A percentile compares a stretch with the other conserved stretches of the same genome.
Conservation (phyloP, 306 rosid species). For the Geum urbanum region DNA sequence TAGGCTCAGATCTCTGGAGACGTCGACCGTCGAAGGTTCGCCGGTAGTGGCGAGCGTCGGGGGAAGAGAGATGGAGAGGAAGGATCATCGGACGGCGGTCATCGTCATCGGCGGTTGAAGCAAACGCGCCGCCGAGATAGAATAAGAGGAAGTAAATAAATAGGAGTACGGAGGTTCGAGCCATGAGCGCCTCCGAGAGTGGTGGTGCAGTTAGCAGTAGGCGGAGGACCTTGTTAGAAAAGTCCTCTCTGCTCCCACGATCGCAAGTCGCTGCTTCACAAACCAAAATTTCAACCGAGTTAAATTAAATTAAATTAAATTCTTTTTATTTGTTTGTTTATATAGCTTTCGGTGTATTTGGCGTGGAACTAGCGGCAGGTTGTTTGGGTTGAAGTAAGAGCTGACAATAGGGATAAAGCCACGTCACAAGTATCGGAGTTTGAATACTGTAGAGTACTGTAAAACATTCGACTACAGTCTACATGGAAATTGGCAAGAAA, state of each 20-base stretch:
- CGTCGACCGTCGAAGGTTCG: conserved; percentile 33
- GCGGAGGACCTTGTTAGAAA: conserved; percentile 25
- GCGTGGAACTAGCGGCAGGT: not conserved
- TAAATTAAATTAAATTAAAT: not conserved
- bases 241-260: conserved; percentile 24
- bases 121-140: conserved; percentile 1
- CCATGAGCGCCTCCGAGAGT: conserved; percentile 26
- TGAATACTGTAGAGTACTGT: not conserved
- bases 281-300: too few species aligned
- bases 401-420: not conserved
- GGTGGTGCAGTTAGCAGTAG: not conserved
- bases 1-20: conserved; percentile 31
- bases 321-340: not conserved
- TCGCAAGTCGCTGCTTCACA: not conserved
- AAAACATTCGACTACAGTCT: too few species aligned
- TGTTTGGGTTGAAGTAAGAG: not conserved
- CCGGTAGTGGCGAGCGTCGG: conserved; percentile 17
- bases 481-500: too few species aligned
- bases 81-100: conserved; percentile 38
- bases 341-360: not conserved
- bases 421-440: not conserved
- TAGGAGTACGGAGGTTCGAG: not conserved
- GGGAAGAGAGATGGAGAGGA: conserved; percentile 35
- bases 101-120: conserved; percentile 17
- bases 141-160: conserved; percentile 11